These are phyloP conservation scores for Corchorus capsularis DNA, from an alignment of 345 rosid species.

Conservation along the genomic window DNA sequence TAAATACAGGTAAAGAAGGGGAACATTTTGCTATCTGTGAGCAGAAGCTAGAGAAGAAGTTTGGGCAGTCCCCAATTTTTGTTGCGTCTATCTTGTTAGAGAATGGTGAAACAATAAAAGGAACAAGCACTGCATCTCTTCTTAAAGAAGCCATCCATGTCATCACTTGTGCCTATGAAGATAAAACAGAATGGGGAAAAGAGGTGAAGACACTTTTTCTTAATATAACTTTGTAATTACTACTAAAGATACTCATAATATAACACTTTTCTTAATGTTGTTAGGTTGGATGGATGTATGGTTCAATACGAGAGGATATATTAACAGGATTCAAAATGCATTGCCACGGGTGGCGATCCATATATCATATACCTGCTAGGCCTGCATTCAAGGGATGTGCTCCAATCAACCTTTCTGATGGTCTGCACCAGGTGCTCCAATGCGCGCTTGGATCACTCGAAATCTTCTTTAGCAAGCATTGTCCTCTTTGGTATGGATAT, in stretches of 20 bases:
- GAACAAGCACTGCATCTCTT: conserved; percentile 56
- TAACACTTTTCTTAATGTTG: too few relatives aligned
- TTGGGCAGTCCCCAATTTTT: conserved; percentile 70
- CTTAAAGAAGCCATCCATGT: conserved; percentile 81
- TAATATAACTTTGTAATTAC: neutral
- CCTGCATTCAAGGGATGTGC: conserved; percentile 69
- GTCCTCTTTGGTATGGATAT: conserved; percentile 79
- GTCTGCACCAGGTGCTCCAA: conserved; percentile 62
- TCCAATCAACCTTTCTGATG: conserved; percentile 64
- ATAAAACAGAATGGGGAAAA: conserved; percentile 80
- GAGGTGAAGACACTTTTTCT: conserved; percentile 44
- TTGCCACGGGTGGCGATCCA: conserved; percentile 80
- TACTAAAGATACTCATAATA: neutral
- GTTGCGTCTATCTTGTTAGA: conserved; percentile 56
- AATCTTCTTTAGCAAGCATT: conserved; percentile 70
- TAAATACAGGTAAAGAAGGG: conserved; percentile 31
- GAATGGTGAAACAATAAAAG: conserved; percentile 54
- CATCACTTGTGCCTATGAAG: conserved; percentile 72
- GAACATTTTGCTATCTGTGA: conserved; percentile 29
- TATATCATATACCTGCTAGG: conserved; percentile 59
- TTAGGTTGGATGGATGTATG: conserved; percentile 72
- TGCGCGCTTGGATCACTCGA: conserved; percentile 74
- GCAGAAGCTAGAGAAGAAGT: conserved; percentile 62
- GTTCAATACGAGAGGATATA: conserved; percentile 66
- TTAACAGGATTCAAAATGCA: conserved; percentile 81